Evolutionary conservation across 768 basidiomycete species (phyloP), one percentile per base, ranked within the genome.

Genomic region (Boletus tomentosulus): DNA sequence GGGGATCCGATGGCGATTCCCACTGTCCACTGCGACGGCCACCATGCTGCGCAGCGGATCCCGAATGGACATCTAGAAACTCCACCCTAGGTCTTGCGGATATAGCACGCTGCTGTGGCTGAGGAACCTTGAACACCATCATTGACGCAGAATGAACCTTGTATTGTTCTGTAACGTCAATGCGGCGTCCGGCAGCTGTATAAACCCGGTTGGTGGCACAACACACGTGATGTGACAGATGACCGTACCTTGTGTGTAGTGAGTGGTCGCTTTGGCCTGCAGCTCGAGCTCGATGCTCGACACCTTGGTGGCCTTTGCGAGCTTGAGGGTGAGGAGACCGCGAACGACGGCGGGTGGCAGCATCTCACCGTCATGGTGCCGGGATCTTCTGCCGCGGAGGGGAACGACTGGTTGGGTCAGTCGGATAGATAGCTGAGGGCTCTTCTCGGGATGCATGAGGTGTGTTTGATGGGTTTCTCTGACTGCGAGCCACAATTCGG

Each of bases 201-300:
- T 51, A 11, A 39, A 38, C 15, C 44, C 3, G 6, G 30, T 58
- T 9, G 54, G 16, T 45, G 11, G 10, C 38, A 39, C 9, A 30
- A 4, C 4, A n/a, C 52, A 44, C 28, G 27, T 34, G 44, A 50
- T 34, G 44, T 22, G 30, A 4, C 13, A 41, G 42, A 13, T 38
- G 38, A 34, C 66, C 78, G 48, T 56, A 93, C 95, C 91, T 79
- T 97, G 93, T 2, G 87, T 85, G 87, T 92, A 97, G 35, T 83
- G 79, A 4, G 85, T 88, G 24, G 77, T 72, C 3, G 85, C 77
- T 54, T 76, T 86, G 3, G 89, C 94, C 43, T 84, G 75, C 22
- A 99, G 72, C 66, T 86, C 83, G 37, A 97, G 76, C 51, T 86
- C 86, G 53, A 99, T 94, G 62, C 85, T 88, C 31, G 87, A 85